Percentiles rank a stretch among this genome's conserved stretches.
phyloP scores from a whole-genome alignment of 139 green algal species.

The Tetraselmis chui region DNA sequence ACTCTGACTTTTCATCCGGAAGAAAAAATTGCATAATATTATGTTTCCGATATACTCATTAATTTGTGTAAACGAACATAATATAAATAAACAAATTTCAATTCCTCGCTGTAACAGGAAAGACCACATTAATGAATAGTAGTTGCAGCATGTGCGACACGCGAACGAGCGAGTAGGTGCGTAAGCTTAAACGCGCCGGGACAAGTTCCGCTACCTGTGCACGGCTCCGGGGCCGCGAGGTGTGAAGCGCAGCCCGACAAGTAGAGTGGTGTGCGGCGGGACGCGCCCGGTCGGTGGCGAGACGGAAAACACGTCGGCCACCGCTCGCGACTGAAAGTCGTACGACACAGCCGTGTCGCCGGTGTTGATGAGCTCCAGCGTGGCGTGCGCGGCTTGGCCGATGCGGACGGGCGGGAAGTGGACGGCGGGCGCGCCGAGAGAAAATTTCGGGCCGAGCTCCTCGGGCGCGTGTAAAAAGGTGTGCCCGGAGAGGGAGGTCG shows the following conservation, averaged over 20 bases:
- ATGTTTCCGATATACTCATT: no score
- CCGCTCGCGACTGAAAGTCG: slow-evolving; percentile 20
- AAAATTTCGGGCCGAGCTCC: slow-evolving; percentile 24
- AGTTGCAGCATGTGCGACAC: no score
- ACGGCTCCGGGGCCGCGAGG: no score
- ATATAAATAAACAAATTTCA: no score
- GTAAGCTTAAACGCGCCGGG: no score
- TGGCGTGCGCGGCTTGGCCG: slow-evolving; percentile 36
- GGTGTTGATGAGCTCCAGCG: slow-evolving; percentile 49
- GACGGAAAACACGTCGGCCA: not conserved
- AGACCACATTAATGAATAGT: no score
- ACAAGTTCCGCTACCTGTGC: no score
- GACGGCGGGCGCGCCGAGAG: slow-evolving; percentile 28
- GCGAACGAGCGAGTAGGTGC: no score
- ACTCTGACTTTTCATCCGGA: no score
- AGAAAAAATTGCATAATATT: no score
- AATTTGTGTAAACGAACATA: no score
- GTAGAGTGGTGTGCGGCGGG: not conserved
- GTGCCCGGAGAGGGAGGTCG: not conserved
- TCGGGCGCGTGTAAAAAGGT: slow-evolving; percentile 25
- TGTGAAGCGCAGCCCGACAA: not conserved
- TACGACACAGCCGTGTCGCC: slow-evolving; percentile 56
- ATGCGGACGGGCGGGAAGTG: slow-evolving; percentile 43
- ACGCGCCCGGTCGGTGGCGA: not conserved
- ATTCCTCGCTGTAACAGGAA: no score